Percentiles rank a stretch among this genome's conserved stretches.
phyloP scores from a whole-genome alignment of 2,329 filamentous ascomycete species.

The Colletotrichum somersetense region DNA sequence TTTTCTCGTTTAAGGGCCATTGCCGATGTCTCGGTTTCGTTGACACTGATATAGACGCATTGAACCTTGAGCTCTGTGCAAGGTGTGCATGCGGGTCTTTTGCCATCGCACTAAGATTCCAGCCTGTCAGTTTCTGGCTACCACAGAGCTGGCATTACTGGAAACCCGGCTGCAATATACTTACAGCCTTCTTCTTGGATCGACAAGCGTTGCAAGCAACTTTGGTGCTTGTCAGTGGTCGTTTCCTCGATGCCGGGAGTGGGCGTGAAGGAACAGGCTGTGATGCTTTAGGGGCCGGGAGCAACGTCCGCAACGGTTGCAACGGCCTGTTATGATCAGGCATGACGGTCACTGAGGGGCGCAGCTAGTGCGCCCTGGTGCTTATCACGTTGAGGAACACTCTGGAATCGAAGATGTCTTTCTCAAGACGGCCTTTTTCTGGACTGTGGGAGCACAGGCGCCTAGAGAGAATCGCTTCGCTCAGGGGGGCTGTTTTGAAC shows the following conservation, averaged over 20 bases:
- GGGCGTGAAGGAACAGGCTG: slow-evolving; percentile 11
- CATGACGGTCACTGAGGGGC: slow-evolving; percentile 10
- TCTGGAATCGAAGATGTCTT: background rate
- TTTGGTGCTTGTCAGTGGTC: slow-evolving; percentile 21
- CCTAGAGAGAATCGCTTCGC: slow-evolving; percentile 11
- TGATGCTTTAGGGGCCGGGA: slow-evolving; percentile 27
- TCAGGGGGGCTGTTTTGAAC: background rate
- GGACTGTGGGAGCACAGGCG: background rate
- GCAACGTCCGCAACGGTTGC: slow-evolving; percentile 30
- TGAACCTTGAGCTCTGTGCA: slow-evolving; percentile 38
- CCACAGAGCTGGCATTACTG: background rate
- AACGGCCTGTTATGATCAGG: slow-evolving; percentile 23
- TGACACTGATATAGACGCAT: slow-evolving; percentile 42
- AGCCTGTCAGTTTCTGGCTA: slow-evolving; percentile 11
- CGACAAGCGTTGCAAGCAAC: slow-evolving; percentile 45
- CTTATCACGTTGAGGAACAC: background rate
- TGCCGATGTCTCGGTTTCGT: slow-evolving; percentile 40
- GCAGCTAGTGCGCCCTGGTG: slow-evolving; percentile 3
- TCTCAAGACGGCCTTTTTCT: background rate
- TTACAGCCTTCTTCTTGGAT: slow-evolving; percentile 44
- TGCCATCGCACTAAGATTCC: slow-evolving; percentile 42
- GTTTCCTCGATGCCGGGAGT: slow-evolving; percentile 21
- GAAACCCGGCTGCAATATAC: slow-evolving; percentile 2
- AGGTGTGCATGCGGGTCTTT: slow-evolving; percentile 42
- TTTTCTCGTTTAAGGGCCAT: slow-evolving; percentile 39